Percentiles rank a stretch among this genome's conserved stretches.
These are phyloP conservation scores for Solanum clarkiae DNA, from an alignment of 257 asterid genomes.

Conservation along the genomic window DNA sequence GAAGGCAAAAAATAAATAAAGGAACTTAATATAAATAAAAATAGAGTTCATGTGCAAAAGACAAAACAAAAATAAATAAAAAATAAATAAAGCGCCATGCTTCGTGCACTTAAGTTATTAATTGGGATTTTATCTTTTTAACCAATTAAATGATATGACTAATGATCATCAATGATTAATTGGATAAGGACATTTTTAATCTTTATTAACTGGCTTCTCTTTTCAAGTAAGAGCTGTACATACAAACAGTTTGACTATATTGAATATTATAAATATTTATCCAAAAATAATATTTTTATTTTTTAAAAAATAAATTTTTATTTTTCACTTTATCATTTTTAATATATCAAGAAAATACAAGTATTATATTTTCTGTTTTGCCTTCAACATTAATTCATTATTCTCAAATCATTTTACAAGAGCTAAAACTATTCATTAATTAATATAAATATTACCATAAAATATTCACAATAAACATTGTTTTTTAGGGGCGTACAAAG, in stretches of 20 bases:
- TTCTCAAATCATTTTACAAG: too few species aligned
- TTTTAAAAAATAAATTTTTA: too few species aligned
- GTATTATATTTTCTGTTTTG: too few species aligned
- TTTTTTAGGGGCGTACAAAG: too few species aligned
- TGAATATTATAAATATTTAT: neutral
- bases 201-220: slow-evolving; percentile 3
- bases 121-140: neutral
- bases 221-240: neutral
- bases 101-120: neutral
- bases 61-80: neutral
- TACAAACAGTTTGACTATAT: neutral
- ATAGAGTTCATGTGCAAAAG: neutral
- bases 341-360: too few species aligned
- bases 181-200: neutral
- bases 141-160: neutral
- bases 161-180: neutral
- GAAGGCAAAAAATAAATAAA: neutral
- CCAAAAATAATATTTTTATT: too few species aligned
- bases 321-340: too few species aligned
- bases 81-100: neutral
- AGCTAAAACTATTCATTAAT: too few species aligned
- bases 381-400: too few species aligned
- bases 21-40: neutral
- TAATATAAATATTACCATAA: too few species aligned
- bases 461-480: too few species aligned